Evolutionary conservation across 1,139 yeast genomes (phyloP).

Genomic region (Yamadazyma conglobata): DNA sequence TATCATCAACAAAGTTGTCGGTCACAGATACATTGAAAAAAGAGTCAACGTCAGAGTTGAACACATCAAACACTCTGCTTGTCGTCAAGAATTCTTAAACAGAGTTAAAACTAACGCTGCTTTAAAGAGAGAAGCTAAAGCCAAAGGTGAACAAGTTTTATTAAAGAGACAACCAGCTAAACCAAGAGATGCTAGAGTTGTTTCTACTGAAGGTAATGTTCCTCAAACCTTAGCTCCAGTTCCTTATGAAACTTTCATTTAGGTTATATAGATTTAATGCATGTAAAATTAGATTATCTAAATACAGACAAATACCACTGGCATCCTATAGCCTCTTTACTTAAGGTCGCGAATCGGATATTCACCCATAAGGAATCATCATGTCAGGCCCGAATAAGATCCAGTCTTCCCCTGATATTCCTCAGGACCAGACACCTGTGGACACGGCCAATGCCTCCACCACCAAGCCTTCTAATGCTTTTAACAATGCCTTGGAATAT

Average conservation of each 20-base stretch:
- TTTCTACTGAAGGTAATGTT: slow-evolving; percentile 71
- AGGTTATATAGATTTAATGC: slow-evolving; percentile 23
- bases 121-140: slow-evolving; percentile 91
- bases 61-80: slow-evolving; percentile 99
- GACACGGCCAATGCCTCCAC: no score
- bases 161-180: slow-evolving; percentile 98
- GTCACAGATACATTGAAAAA: slow-evolving; percentile 98
- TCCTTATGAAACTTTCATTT: slow-evolving; percentile 99
- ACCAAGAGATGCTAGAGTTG: slow-evolving; percentile 91
- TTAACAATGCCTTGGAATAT: slow-evolving; percentile 55
- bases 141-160: slow-evolving; percentile 83
- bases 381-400: no score
- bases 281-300: slow-evolving; percentile 11
- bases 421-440: no score
- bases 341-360: no score
- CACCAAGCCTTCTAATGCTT: slow-evolving; percentile 17
- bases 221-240: slow-evolving; percentile 99
- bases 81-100: slow-evolving; percentile 98
- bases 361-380: no score
- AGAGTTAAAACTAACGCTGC: slow-evolving; percentile 98
- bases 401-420: no score
- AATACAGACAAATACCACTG: no score
- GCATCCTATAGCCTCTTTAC: no score
- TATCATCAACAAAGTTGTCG: slow-evolving; percentile 96
- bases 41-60: slow-evolving; percentile 98